Percentiles rank a stretch among this genome's conserved stretches.
These are phyloP conservation scores for Peronosclerospora sorghi DNA, from an alignment of 352 stramenopile species.

Conservation along the genomic window DNA sequence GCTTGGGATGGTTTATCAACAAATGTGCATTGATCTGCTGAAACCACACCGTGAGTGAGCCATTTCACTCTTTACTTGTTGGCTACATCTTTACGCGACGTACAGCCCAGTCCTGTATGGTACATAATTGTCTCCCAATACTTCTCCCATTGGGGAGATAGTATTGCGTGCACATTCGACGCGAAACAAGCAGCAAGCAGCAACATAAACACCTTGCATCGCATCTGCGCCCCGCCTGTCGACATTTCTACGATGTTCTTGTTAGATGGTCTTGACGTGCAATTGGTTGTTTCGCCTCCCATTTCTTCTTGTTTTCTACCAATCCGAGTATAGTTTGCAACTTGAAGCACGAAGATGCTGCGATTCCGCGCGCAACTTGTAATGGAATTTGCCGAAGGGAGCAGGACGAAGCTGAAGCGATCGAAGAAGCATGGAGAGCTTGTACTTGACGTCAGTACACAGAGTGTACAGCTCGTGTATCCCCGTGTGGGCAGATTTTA, in stretches of 20 bases:
- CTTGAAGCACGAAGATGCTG: conserved; percentile 17
- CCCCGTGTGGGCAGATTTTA: conserved; percentile 27
- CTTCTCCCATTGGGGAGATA: conserved; percentile 18
- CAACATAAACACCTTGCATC: conserved; percentile 9
- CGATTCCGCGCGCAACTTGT: conserved; percentile 26
- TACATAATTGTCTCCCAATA: conserved; percentile 35
- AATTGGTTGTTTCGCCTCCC: background rate
- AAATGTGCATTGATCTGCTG: conserved; percentile 55
- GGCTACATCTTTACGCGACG: conserved; percentile 11
- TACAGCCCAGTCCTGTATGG: conserved; percentile 39
- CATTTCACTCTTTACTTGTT: background rate
- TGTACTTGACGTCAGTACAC: conserved; percentile 14
- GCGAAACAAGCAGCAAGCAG: conserved; percentile 3
- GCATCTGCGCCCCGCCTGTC: background rate
- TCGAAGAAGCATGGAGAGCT: conserved; percentile 35
- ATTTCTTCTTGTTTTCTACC: background rate
- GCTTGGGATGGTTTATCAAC: conserved; percentile 54
- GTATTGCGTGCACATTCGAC: conserved; percentile 2
- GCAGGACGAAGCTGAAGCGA: conserved; percentile 10
- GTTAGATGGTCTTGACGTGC: background rate
- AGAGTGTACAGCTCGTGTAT: conserved; percentile 37
- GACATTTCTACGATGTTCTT: conserved; percentile 1
- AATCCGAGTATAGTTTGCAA: background rate
- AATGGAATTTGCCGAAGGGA: conserved; percentile 9
- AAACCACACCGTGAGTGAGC: background rate